Percentiles rank a stretch among this genome's conserved stretches.
phyloP scores from a whole-genome alignment of 2,329 filamentous ascomycete species.

The Dryadomyces sulphureus region DNA sequence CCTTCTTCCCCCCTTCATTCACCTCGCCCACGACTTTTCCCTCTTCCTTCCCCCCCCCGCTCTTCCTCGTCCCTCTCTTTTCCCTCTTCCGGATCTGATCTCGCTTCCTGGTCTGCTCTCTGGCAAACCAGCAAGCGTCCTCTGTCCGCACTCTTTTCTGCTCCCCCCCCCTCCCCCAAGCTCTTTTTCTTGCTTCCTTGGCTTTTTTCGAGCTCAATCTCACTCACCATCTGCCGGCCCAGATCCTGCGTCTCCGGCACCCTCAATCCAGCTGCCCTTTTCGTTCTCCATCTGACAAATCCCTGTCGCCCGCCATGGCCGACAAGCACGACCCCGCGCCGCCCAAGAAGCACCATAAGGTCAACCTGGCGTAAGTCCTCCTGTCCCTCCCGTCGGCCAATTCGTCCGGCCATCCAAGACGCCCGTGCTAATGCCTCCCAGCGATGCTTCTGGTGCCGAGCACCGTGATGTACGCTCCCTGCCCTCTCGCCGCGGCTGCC shows the following conservation, averaged over 20 bases:
- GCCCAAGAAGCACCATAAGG: conserved; percentile 48
- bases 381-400: not conserved
- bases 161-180: not conserved
- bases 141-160: not conserved
- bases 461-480: conserved; percentile 56
- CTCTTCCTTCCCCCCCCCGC: not conserved
- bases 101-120: not conserved
- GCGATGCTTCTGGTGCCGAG: conserved; percentile 80
- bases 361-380: conserved; percentile 57
- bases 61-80: not conserved
- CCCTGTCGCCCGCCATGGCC: conserved; percentile 48
- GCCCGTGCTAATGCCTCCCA: conserved; percentile 20
- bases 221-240: not conserved
- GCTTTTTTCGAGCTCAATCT: not conserved
- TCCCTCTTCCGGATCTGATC: not conserved
- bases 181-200: not conserved
- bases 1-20: not conserved
- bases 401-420: not conserved
- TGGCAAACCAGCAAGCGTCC: not conserved
- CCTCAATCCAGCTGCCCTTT: not conserved
- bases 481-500: conserved; percentile 16
- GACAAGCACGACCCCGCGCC: conserved; percentile 26
- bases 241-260: too few species aligned
- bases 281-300: too few species aligned
- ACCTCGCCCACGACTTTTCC: not conserved